Conservation (phyloP, 2,329 filamentous ascomycete species). For the Colletotrichum tropicale region DNA sequence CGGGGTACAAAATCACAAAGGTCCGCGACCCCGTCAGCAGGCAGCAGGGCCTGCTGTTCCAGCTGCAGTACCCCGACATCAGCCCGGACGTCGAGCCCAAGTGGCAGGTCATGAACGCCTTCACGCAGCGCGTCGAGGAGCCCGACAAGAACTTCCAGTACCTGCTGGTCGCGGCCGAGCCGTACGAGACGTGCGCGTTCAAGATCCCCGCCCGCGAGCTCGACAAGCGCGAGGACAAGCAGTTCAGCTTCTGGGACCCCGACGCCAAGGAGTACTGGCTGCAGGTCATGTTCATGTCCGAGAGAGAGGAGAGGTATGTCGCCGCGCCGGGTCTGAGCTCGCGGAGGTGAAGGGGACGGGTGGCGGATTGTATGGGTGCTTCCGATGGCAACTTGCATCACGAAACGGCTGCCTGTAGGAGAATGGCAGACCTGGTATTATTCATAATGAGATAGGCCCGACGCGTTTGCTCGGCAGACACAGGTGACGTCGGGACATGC, state of each 20-base stretch:
- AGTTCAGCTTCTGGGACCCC: conserved; percentile 94
- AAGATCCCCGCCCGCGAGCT: conserved; percentile 95
- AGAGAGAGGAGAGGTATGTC: conserved; percentile 88
- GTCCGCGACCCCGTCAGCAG: conserved; percentile 85
- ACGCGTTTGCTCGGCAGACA: not conserved
- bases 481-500: not conserved
- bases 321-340: conserved; percentile 65
- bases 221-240: conserved; percentile 84
- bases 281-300: conserved; percentile 97
- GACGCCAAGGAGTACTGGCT: conserved; percentile 98
- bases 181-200: conserved; percentile 96
- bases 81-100: conserved; percentile 75
- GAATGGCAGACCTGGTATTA: not conserved
- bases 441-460: not conserved
- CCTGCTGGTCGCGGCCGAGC: conserved; percentile 91
- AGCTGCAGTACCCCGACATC: conserved; percentile 94
- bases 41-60: conserved; percentile 92
- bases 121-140: conserved; percentile 93
- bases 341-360: conserved; percentile 38
- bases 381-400: not conserved
- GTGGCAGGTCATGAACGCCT: conserved; percentile 97
- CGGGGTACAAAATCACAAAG: conserved; percentile 98
- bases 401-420: not conserved
- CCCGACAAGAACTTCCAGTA: conserved; percentile 96
- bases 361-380: not conserved